Conservation (phyloP, 441 rosid genomes). For the Erysimum pusillum region DNA sequence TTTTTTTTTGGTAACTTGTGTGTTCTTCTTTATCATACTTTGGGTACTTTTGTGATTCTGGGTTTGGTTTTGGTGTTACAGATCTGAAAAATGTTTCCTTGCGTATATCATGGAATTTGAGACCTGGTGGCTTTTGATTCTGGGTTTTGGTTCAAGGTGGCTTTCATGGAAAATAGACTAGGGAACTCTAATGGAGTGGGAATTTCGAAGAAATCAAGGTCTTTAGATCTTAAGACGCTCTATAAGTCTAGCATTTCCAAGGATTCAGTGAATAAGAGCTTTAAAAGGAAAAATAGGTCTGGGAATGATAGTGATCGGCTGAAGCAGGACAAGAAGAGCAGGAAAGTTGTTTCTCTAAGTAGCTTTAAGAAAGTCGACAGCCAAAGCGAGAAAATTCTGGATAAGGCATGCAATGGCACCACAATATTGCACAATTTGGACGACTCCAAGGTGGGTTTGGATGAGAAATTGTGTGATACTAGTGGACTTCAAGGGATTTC, state of each 20-base stretch:
- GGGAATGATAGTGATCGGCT: slow-evolving; percentile 54
- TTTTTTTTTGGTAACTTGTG: slow-evolving; percentile 38
- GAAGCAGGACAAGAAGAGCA: slow-evolving; percentile 66
- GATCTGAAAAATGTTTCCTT: slow-evolving; percentile 73
- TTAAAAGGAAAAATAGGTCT: slow-evolving; percentile 67
- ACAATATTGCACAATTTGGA: slow-evolving; percentile 50
- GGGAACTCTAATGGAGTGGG: slow-evolving; percentile 76
- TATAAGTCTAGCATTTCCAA: slow-evolving; percentile 62
- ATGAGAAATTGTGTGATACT: slow-evolving; percentile 50
- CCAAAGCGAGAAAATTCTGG: slow-evolving; percentile 57
- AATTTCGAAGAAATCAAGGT: slow-evolving; percentile 80
- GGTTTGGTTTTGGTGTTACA: slow-evolving; percentile 53
- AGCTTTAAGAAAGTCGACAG: slow-evolving; percentile 59
- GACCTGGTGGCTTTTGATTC: slow-evolving; percentile 53
- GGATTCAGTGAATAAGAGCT: slow-evolving; percentile 52
- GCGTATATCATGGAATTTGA: slow-evolving; percentile 63
- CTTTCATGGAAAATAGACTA: slow-evolving; percentile 85
- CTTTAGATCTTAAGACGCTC: slow-evolving; percentile 90
- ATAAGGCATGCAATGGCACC: slow-evolving; percentile 63
- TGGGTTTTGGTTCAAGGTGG: slow-evolving; percentile 59
- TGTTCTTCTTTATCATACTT: slow-evolving; percentile 37
- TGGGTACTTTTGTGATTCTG: slow-evolving; percentile 45
- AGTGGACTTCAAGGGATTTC: slow-evolving; percentile 55
- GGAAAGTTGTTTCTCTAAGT: slow-evolving; percentile 64
- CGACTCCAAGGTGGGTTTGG: slow-evolving; percentile 53